Evolutionary conservation across 2,329 filamentous ascomycete species (phyloP).

Genomic region (Pseudopyrenochaeta lycopersici): DNA sequence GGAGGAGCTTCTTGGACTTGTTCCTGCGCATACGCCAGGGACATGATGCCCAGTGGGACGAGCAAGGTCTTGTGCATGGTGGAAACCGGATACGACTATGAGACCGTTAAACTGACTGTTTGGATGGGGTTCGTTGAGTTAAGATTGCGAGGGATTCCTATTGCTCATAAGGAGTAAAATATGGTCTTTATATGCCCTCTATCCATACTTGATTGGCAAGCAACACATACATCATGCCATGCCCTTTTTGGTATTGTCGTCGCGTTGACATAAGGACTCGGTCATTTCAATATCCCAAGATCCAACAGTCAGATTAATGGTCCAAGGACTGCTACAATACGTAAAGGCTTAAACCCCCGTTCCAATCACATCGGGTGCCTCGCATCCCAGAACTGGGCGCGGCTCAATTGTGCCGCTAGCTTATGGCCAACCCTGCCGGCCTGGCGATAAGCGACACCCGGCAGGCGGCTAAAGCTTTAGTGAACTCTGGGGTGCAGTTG

Average conservation of each 20-base stretch:
- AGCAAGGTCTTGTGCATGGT: conserved; percentile 10
- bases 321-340: background rate
- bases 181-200: background rate
- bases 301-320: background rate
- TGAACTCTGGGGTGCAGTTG: conserved; percentile 18
- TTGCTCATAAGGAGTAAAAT: no score
- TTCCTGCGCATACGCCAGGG: conserved; percentile 19
- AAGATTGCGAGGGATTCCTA: no score
- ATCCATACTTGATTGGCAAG: background rate
- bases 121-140: conserved; percentile 7
- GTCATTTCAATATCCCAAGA: background rate
- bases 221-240: background rate
- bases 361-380: conserved; percentile 3
- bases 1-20: conserved; percentile 28
- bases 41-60: conserved; percentile 16
- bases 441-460: conserved; percentile 12
- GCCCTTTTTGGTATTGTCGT: background rate
- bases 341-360: background rate
- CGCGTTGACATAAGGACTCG: conserved; percentile 9
- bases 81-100: background rate
- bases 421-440: no score
- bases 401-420: conserved; percentile 14
- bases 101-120: no score
- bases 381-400: background rate
- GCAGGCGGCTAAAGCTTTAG: conserved; percentile 4